Conservation (phyloP, 306 rosid species). For the Cicer judaicum region DNA sequence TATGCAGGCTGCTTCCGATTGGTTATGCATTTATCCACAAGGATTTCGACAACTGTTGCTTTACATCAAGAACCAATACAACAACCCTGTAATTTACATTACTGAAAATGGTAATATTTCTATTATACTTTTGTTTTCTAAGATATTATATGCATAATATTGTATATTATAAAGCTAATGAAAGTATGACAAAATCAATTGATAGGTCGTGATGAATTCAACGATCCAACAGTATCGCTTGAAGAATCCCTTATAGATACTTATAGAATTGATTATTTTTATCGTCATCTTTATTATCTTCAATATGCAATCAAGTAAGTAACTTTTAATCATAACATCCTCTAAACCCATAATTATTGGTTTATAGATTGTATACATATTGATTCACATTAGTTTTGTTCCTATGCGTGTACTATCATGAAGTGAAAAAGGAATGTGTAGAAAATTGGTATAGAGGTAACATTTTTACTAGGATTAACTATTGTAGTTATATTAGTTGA, state of each 20-base stretch:
- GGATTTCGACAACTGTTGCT: constrained; percentile 46
- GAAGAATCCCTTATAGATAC: constrained; percentile 56
- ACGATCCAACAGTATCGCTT: constrained; percentile 54
- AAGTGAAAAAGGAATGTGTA: too few relatives aligned
- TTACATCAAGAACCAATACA: constrained; percentile 43
- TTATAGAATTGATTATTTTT: constrained; percentile 58
- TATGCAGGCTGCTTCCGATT: constrained; percentile 45
- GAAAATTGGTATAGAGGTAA: too few relatives aligned
- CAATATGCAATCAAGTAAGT: constrained; percentile 57
- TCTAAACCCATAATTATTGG: too few relatives aligned
- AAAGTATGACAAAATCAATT: constrained; percentile 13
- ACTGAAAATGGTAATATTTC: constrained; percentile 52
- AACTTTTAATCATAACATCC: neutral
- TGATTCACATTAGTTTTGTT: too few relatives aligned
- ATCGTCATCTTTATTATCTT: constrained; percentile 61
- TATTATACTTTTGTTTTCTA: neutral
- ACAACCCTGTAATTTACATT: constrained; percentile 46
- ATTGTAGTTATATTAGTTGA: too few relatives aligned
- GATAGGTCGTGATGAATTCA: constrained; percentile 54
- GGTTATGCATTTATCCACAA: constrained; percentile 51
- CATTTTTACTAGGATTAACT: too few relatives aligned
- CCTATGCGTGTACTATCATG: too few relatives aligned
- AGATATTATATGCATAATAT: neutral
- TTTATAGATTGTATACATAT: too few relatives aligned
- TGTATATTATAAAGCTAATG: neutral